Conservation (phyloP, 306 rosid genomes). For the Cucurbita argyrosperma region DNA sequence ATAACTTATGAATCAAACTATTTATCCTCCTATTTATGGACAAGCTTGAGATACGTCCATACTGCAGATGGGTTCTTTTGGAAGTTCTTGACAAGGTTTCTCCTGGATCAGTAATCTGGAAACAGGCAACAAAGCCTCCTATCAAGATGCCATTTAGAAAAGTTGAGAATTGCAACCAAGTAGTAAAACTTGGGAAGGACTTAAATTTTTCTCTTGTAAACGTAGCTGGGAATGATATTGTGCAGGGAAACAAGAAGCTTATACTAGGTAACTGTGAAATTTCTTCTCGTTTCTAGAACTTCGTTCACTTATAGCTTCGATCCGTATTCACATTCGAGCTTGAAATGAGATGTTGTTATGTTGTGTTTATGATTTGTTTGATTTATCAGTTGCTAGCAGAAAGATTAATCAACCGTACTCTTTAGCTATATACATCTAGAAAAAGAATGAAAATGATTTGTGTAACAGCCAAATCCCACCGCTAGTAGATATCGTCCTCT, state of each 20-base stretch:
- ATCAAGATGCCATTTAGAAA: slow-evolving; percentile 97
- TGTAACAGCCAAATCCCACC: too few species aligned
- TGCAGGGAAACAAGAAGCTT: slow-evolving; percentile 98
- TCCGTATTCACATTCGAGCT: background rate
- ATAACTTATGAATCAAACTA: background rate
- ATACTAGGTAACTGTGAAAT: slow-evolving; percentile 47
- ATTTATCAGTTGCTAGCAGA: background rate
- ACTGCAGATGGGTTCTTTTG: slow-evolving; percentile 85
- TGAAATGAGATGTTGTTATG: background rate
- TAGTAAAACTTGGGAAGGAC: slow-evolving; percentile 68
- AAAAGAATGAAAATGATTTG: background rate
- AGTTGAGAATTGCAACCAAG: slow-evolving; percentile 98
- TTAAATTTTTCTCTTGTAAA: slow-evolving; percentile 85
- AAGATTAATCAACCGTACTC: background rate
- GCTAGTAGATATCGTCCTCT: too few species aligned
- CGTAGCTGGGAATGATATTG: slow-evolving; percentile 93
- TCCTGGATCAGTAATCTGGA: slow-evolving; percentile 87
- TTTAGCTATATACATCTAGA: background rate
- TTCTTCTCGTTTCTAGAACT: background rate
- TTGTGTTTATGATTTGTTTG: background rate
- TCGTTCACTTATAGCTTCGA: background rate
- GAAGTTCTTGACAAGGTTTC: slow-evolving; percentile 94
- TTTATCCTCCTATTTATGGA: background rate
- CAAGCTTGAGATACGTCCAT: slow-evolving; percentile 16
- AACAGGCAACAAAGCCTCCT: slow-evolving; percentile 94